Percentiles rank a stretch among this genome's conserved stretches.
Evolutionary conservation across 495 filamentous ascomycete species (phyloP).

Genomic region (Penicillium odoratum): DNA sequence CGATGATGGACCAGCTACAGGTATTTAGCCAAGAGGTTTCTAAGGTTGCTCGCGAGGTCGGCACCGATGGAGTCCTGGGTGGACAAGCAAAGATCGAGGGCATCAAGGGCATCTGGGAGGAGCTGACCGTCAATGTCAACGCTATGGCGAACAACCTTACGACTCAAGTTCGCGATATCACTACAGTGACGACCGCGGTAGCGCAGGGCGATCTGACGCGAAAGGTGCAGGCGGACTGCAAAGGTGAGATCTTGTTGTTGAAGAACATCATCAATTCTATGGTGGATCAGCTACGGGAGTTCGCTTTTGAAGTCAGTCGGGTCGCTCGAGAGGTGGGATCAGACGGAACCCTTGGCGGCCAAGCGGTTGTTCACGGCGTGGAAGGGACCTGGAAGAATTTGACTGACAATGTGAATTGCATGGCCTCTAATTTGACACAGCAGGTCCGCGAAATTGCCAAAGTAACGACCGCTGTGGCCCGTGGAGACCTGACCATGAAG

Average conservation of each 20-base stretch:
- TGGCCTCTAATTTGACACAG: constrained; percentile 95
- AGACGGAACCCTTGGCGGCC: constrained; percentile 93
- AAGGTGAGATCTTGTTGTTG: constrained; percentile 91
- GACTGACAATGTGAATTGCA: constrained; percentile 96
- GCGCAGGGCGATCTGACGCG: constrained; percentile 94
- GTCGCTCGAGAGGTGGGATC: constrained; percentile 96
- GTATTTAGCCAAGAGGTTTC: constrained; percentile 97
- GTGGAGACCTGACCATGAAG: constrained; percentile 94
- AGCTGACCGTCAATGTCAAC: constrained; percentile 96
- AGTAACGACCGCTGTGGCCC: constrained; percentile 94
- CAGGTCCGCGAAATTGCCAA: constrained; percentile 98
- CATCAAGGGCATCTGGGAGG: constrained; percentile 98
- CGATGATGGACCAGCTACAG: constrained; percentile 98
- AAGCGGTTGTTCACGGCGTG: constrained; percentile 89
- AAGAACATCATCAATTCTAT: constrained; percentile 99
- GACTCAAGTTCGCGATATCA: constrained; percentile 92
- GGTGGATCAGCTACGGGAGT: constrained; percentile 95
- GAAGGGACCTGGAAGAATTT: constrained; percentile 93
- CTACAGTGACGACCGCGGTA: constrained; percentile 91
- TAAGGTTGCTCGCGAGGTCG: constrained; percentile 63
- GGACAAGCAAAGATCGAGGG: constrained; percentile 93
- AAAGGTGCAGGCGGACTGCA: constrained; percentile 92
- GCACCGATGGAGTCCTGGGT: constrained; percentile 92
- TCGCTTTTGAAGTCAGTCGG: constrained; percentile 93
- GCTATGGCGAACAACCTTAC: constrained; percentile 91